Percentiles rank a stretch among this genome's conserved stretches.
Conservation (phyloP, 306 rosid genomes). For the Pyrus bretschneideri region DNA sequence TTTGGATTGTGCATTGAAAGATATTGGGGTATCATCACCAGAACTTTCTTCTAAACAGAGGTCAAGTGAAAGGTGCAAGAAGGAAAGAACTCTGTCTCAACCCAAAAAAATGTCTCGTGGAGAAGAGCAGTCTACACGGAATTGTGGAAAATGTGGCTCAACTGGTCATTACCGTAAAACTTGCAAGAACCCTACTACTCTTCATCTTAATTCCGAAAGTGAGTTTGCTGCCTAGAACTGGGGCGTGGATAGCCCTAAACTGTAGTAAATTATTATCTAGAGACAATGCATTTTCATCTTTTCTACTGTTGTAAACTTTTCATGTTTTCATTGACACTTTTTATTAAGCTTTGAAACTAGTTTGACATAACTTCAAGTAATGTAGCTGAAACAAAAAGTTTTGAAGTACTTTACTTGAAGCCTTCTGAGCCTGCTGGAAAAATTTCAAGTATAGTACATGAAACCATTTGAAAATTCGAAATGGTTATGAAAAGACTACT, state of each 20-base stretch:
- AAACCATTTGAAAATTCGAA: neutral
- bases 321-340: neutral
- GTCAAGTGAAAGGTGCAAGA: neutral
- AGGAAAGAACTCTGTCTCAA: neutral
- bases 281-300: neutral
- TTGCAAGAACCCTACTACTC: neutral
- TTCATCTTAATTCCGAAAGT: neutral
- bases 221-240: constrained; percentile 6
- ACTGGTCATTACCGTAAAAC: neutral
- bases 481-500: neutral
- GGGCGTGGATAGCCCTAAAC: neutral
- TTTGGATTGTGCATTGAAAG: neutral
- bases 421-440: neutral
- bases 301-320: neutral
- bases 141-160: neutral
- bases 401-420: neutral
- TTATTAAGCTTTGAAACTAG: neutral
- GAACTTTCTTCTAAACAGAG: neutral
- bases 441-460: too few relatives aligned
- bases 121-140: neutral
- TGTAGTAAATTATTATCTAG: neutral
- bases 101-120: neutral
- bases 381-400: neutral
- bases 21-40: neutral
- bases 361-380: neutral